Evolutionary conservation across 352 stramenopile genomes (phyloP).

Genomic region (Phytopythium ostracodes): DNA sequence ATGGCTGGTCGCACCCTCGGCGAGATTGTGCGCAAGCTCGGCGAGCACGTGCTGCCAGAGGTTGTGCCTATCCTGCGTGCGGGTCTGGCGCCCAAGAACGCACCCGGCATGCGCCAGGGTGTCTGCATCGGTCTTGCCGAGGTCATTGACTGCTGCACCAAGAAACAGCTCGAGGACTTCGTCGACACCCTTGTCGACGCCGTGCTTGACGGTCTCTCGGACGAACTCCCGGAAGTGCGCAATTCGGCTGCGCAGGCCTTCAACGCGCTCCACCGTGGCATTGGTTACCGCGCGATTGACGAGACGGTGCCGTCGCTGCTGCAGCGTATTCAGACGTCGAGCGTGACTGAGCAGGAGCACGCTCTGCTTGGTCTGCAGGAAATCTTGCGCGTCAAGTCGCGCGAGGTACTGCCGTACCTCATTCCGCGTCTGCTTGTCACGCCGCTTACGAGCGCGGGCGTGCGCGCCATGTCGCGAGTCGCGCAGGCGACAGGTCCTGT

Average conservation of each 20-base stretch:
- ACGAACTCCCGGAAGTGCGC: conserved; percentile 88
- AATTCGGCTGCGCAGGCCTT: conserved; percentile 96
- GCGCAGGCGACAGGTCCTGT: conserved; percentile 90
- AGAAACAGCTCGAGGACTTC: conserved; percentile 96
- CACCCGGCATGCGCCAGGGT: conserved; percentile 83
- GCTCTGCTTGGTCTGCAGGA: conserved; percentile 97
- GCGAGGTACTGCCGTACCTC: conserved; percentile 97
- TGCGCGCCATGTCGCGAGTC: conserved; percentile 91
- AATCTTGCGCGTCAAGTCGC: conserved; percentile 95
- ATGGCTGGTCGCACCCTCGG: conserved; percentile 93
- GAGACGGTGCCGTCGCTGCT: conserved; percentile 97
- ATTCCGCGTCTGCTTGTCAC: conserved; percentile 93
- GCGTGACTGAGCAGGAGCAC: conserved; percentile 61
- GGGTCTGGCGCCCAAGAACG: conserved; percentile 77
- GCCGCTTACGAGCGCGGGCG: conserved; percentile 89
- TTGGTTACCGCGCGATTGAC: conserved; percentile 95
- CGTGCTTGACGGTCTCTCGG: conserved; percentile 97
- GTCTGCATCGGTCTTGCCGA: conserved; percentile 98
- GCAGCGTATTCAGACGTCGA: conserved; percentile 84
- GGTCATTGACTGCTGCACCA: conserved; percentile 96
- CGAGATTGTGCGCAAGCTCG: conserved; percentile 99
- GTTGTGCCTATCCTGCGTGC: conserved; percentile 98
- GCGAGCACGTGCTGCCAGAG: conserved; percentile 97
- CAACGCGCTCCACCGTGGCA: conserved; percentile 94
- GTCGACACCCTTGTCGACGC: conserved; percentile 96